Evolutionary conservation across 139 green algal species (phyloP).

Genomic region (Chlamydomonas sp.): DNA sequence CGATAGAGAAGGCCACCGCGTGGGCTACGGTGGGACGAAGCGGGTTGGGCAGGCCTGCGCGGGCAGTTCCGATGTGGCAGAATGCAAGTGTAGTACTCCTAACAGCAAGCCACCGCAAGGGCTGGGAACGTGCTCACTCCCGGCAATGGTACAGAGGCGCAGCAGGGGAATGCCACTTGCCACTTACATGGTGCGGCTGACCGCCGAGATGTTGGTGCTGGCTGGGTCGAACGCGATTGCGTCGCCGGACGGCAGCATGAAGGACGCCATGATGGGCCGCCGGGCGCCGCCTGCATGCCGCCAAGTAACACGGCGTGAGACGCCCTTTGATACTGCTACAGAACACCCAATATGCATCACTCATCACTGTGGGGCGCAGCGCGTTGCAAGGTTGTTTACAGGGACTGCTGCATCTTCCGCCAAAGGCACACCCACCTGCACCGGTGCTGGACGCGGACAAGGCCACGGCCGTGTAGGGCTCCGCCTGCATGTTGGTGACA

Average conservation of each 20-base stretch:
- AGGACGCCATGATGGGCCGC: constrained; percentile 5
- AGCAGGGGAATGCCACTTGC: neutral
- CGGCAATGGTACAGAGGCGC: neutral
- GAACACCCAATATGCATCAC: neutral
- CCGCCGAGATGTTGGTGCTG: neutral
- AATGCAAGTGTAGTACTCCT: neutral
- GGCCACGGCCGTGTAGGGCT: neutral
- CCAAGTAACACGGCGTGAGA: neutral
- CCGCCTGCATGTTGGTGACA: constrained; percentile 32
- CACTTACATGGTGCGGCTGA: constrained; percentile 3
- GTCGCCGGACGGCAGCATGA: constrained; percentile 11
- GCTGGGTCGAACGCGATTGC: constrained; percentile 6
- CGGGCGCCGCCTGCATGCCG: neutral
- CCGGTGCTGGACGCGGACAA: neutral
- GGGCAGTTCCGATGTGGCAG: neutral
- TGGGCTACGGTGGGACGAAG: neutral
- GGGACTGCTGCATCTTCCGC: neutral
- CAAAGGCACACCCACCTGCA: neutral
- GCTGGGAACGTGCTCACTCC: neutral
- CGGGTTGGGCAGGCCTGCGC: too few relatives aligned
- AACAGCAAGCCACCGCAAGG: neutral
- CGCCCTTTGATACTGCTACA: neutral
- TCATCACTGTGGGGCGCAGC: neutral
- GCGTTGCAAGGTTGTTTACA: neutral
- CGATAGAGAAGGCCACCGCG: neutral